Evolutionary conservation across 805 yeast genomes (phyloP).

Genomic region (Cyberlindnera mississippiensis): DNA sequence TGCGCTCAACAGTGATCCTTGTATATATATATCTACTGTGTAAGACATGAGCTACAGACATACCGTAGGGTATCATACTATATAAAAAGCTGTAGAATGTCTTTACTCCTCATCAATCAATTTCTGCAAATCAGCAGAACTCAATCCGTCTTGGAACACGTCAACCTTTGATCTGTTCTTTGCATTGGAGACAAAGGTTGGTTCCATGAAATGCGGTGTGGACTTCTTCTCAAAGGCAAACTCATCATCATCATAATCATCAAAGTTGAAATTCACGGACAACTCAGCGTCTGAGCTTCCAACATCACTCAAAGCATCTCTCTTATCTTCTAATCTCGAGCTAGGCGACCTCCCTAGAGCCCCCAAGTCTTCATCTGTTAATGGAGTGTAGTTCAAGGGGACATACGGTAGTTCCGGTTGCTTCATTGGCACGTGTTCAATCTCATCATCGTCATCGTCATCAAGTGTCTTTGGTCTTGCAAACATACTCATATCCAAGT

Average conservation of each 20-base stretch:
- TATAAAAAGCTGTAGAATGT: too few species aligned
- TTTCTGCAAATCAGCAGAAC: conserved; percentile 20
- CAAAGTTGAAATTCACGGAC: conserved; percentile 27
- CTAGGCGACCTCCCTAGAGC: conserved; percentile 25
- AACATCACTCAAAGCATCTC: conserved; percentile 8
- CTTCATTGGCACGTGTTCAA: conserved; percentile 45
- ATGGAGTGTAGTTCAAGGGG: conserved; percentile 43
- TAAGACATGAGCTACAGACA: too few species aligned
- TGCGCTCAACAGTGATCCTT: conserved; percentile 37
- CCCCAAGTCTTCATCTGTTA: conserved; percentile 31
- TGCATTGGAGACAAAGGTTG: conserved; percentile 25
- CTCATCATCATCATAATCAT: conserved; percentile 27
- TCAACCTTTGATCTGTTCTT: conserved; percentile 11
- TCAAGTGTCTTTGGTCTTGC: background rate
- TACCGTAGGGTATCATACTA: background rate
- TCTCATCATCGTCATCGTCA: conserved; percentile 34
- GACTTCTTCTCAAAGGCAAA: conserved; percentile 3
- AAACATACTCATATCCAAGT: background rate
- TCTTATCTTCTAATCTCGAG: conserved; percentile 16
- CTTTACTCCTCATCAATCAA: conserved; percentile 20
- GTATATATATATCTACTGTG: background rate
- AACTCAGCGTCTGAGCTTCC: conserved; percentile 17
- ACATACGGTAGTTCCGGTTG: conserved; percentile 37
- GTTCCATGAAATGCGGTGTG: conserved; percentile 27
- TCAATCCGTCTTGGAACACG: conserved; percentile 21